Base-by-base conservation (phyloP, 371 early-diverging fungal genomes). In the Zopfochytrium polystomum region DNA sequence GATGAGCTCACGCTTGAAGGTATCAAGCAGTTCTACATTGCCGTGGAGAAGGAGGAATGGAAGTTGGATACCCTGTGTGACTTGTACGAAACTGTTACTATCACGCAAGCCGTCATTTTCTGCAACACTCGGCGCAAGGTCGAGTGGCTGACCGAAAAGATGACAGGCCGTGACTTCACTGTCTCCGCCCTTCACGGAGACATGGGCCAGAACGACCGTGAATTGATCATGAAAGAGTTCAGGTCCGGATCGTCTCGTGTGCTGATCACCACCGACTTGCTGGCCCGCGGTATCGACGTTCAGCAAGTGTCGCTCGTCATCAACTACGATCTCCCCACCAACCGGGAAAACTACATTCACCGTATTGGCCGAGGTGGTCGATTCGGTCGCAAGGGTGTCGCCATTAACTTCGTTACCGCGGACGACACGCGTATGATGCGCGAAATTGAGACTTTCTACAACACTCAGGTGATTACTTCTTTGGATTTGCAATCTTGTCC, bases 1-100 rank as follows among this genome's bases (percentile, higher is more conserved):
- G 99, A 99, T 80, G 99, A 99, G 77, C 85, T 99, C 79, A 99
- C 99, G n/a, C 80, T 99, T 42, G 99, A 99, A 81, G 99, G 99
- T 63, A 99, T 99, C 76, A 95, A 95, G 72, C 99, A 99, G 75
- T 99, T 97, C 85, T 99, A 90, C 80, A 91, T 99, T 15, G 89
- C 93, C 43, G 92, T 99, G 9, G 99, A 97, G 73, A 85, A 86
- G 72, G 94, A 92, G 77, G 96, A 91, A 70, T 94, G 88, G 93
- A 98, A 92, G 76, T 90, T 92, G 60, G 94, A 90, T 78, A 99
- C 95, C 22, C 84, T 93, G 45, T 93, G 90, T 70, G 99, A 99
- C 77, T 74, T 99, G 35, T 98, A 98, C 80, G 92, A 93, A 70
- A 93, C 94, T 22, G 72, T 96, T 53, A 90, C 90, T 34, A 91